These are phyloP conservation scores for Microbotryum scabiosae DNA, from an alignment of 1,284 basidiomycete genomes.

Conservation along the genomic window DNA sequence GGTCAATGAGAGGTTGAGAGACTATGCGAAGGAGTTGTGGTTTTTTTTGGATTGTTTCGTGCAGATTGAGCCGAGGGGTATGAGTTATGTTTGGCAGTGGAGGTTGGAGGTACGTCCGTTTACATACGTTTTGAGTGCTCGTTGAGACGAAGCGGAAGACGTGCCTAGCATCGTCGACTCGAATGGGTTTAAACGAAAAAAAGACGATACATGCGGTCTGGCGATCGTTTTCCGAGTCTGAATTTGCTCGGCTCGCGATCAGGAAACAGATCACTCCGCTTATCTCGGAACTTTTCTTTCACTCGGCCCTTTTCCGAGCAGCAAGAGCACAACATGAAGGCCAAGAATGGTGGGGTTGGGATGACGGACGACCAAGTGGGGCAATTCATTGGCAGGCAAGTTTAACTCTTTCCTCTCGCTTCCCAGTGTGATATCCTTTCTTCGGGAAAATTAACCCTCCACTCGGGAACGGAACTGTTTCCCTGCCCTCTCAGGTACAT, in stretches of 20 bases:
- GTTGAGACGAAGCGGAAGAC: too few species aligned
- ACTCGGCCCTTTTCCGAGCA: conserved; percentile 44
- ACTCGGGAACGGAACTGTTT: background rate
- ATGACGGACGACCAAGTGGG: conserved; percentile 76
- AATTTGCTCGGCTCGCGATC: background rate
- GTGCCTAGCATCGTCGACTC: too few species aligned
- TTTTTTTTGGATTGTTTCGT: conserved; percentile 57
- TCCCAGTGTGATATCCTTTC: conserved; percentile 42
- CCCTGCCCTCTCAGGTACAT: conserved; percentile 59
- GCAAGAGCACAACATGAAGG: conserved; percentile 81
- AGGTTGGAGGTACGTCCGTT: conserved; percentile 27
- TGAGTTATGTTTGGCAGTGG: conserved; percentile 34
- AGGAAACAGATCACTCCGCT: background rate
- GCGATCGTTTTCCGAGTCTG: too few species aligned
- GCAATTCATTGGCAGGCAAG: conserved; percentile 44
- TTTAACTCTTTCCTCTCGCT: background rate
- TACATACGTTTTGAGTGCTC: background rate
- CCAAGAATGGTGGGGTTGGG: conserved; percentile 65
- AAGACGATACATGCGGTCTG: too few species aligned
- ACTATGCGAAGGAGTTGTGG: conserved; percentile 60
- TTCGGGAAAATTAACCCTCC: background rate
- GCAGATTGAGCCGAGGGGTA: conserved; percentile 48
- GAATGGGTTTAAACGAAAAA: too few species aligned
- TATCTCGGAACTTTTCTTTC: background rate
- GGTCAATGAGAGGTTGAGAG: conserved; percentile 54